Evolutionary conservation across 2,329 filamentous ascomycete genomes (phyloP).

Genomic region (Colletotrichum phormii): DNA sequence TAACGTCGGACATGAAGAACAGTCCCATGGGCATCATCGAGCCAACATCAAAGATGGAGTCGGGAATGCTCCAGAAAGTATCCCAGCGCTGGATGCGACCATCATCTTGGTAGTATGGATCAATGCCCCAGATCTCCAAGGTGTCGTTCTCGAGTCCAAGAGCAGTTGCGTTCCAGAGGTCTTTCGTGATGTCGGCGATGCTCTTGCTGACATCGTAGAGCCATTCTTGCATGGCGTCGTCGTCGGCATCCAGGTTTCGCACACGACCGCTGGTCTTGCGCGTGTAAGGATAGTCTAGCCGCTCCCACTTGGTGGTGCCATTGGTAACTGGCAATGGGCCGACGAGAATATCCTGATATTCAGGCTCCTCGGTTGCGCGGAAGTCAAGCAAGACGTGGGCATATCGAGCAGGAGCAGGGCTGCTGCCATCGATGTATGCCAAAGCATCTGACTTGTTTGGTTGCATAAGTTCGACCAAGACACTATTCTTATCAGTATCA

Average conservation of each 20-base stretch:
- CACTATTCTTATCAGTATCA: constrained; percentile 29
- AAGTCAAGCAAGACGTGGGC: constrained; percentile 57
- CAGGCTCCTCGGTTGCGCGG: constrained; percentile 50
- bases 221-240: constrained; percentile 46
- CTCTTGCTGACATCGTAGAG: constrained; percentile 48
- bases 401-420: constrained; percentile 51
- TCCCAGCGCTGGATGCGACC: constrained; percentile 60
- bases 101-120: constrained; percentile 55
- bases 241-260: constrained; percentile 52
- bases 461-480: constrained; percentile 51
- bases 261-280: constrained; percentile 51
- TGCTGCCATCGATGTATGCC: constrained; percentile 54
- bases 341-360: constrained; percentile 58
- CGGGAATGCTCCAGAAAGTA: constrained; percentile 54
- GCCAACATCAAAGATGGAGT: constrained; percentile 52
- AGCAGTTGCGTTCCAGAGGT: constrained; percentile 54
- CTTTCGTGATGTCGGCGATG: constrained; percentile 53
- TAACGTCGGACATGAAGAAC: constrained; percentile 58
- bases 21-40: constrained; percentile 60
- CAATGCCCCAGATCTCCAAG: constrained; percentile 52
- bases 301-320: constrained; percentile 49
- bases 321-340: constrained; percentile 60
- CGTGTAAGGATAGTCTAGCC: constrained; percentile 56
- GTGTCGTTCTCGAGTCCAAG: constrained; percentile 54
- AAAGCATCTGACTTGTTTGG: constrained; percentile 63